Evolutionary conservation across 2,329 filamentous ascomycete species (phyloP).

Genomic region (Scorias spongiosa): DNA sequence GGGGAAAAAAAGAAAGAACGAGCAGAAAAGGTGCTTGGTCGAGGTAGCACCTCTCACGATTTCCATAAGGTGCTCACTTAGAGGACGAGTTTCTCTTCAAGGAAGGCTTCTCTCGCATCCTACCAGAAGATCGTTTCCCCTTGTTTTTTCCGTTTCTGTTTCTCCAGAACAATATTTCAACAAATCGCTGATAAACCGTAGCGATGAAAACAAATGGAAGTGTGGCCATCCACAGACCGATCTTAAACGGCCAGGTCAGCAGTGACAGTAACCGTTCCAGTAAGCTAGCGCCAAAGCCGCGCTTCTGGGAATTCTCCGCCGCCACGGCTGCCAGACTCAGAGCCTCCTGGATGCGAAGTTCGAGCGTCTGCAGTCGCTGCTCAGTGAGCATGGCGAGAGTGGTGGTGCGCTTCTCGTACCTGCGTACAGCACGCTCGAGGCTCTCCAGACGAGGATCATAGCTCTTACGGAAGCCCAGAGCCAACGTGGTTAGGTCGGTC

Average conservation of each 20-base stretch:
- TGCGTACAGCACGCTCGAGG: constrained; percentile 70
- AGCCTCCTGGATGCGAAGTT: constrained; percentile 58
- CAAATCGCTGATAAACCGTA: constrained; percentile 1
- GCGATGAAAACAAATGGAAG: constrained; percentile 10
- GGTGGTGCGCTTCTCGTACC: constrained; percentile 79
- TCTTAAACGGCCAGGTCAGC: not conserved
- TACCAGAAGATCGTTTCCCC: too few species aligned
- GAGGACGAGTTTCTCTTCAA: not conserved
- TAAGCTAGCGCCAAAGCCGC: constrained; percentile 9
- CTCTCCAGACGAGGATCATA: constrained; percentile 74
- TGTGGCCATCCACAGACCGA: constrained; percentile 1
- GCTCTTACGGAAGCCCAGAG: constrained; percentile 44
- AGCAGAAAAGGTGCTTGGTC: too few species aligned
- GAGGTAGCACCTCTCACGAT: too few species aligned
- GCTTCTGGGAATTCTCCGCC: constrained; percentile 27
- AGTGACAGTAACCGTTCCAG: constrained; percentile 6
- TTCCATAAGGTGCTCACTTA: not conserved
- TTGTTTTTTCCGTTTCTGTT: not conserved
- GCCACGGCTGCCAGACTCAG: constrained; percentile 68
- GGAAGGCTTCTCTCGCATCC: not conserved
- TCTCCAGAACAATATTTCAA: not conserved
- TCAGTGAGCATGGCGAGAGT: constrained; percentile 64
- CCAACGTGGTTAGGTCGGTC: constrained; percentile 16
- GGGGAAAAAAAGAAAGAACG: too few species aligned
- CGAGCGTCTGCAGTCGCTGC: constrained; percentile 54